These are phyloP conservation scores for Sporothrix euskadiensis DNA, from an alignment of 2,329 filamentous ascomycete genomes.

Conservation along the genomic window DNA sequence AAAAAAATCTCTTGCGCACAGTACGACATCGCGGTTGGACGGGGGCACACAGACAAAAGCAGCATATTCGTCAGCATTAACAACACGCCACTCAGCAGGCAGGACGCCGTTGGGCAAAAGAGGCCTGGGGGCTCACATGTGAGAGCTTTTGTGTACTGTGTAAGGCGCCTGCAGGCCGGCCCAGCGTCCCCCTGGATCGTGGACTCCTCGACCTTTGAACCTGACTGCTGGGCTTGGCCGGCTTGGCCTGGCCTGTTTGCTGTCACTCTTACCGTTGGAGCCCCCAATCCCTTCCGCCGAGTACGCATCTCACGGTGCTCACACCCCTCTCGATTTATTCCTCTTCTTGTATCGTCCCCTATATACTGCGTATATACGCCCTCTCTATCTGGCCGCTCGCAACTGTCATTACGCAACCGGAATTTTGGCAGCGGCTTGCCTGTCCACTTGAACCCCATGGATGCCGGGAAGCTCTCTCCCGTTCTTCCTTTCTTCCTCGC, in stretches of 20 bases:
- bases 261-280: neutral
- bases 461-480: constrained; percentile 7
- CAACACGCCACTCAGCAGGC: neutral
- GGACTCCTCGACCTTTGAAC: neutral
- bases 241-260: neutral
- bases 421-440: neutral
- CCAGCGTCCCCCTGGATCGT: neutral
- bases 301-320: constrained; percentile 3
- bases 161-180: neutral
- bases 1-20: neutral
- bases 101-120: neutral
- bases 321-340: neutral
- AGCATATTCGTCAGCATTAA: constrained; percentile 12
- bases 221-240: neutral
- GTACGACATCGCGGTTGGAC: constrained; percentile 10
- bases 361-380: neutral
- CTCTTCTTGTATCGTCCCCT: neutral
- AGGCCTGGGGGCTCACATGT: neutral
- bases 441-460: neutral
- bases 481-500: neutral
- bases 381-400: neutral
- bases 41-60: neutral
- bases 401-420: neutral
- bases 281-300: neutral
- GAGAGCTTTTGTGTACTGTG: neutral